Percentiles rank a stretch among this genome's conserved stretches.
Conservation (phyloP, 768 basidiomycete species). For the Cystofilobasidium bisporidii region DNA sequence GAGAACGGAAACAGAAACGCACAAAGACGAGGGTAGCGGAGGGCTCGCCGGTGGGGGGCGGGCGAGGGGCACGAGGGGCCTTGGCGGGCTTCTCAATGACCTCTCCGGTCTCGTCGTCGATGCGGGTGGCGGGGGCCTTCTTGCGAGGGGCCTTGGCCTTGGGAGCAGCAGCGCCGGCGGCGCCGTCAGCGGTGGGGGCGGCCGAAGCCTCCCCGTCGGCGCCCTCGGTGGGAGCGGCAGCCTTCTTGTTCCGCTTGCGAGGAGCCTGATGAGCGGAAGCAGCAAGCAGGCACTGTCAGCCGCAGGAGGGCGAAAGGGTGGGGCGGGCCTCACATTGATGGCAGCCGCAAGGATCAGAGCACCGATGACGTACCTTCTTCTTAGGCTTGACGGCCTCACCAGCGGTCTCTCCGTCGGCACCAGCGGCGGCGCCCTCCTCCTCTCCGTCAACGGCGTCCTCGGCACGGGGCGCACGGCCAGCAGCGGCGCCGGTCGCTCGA, state of each 20-base stretch:
- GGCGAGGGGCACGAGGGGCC: slow-evolving; percentile 25
- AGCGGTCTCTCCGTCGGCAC: slow-evolving; percentile 32
- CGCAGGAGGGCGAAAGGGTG: no score
- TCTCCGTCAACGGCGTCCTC: slow-evolving; percentile 31
- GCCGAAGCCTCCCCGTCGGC: slow-evolving; percentile 47
- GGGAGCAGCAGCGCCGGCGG: slow-evolving; percentile 39
- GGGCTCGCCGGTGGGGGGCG: slow-evolving; percentile 53
- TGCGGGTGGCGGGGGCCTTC: slow-evolving; percentile 16
- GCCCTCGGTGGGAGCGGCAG: slow-evolving; percentile 21
- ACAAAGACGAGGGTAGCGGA: slow-evolving; percentile 54
- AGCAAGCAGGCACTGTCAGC: background rate
- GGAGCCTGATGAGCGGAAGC: background rate
- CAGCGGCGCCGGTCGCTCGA: background rate
- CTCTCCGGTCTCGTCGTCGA: slow-evolving; percentile 28
- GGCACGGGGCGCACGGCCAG: slow-evolving; percentile 24
- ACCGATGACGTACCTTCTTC: slow-evolving; percentile 19
- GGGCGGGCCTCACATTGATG: no score
- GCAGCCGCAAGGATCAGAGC: no score
- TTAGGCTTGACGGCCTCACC: slow-evolving; percentile 37
- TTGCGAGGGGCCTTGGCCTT: slow-evolving; percentile 20
- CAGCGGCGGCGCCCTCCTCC: slow-evolving; percentile 36
- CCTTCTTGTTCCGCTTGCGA: slow-evolving; percentile 25
- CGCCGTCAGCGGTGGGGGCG: slow-evolving; percentile 71
- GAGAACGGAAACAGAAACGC: slow-evolving; percentile 8
- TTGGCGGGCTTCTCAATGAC: slow-evolving; percentile 9